Conservation (phyloP, 306 rosid genomes). For the Prunus campanulata region DNA sequence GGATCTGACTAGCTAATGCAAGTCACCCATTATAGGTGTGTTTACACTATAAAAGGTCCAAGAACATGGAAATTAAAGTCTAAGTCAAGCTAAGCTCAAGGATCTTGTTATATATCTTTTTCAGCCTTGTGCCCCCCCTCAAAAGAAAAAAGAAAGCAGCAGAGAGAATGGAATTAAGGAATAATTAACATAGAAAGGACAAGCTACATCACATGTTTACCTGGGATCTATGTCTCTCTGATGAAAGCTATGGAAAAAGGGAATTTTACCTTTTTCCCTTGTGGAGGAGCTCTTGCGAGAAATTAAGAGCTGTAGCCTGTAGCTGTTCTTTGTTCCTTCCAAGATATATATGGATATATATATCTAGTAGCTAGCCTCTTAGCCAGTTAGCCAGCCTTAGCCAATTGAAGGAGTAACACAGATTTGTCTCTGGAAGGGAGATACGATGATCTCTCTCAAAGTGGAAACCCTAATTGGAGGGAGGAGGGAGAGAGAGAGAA, state of each 20-base stretch:
- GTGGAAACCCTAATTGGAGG: constrained; percentile 61
- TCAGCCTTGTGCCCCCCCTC: constrained; percentile 20
- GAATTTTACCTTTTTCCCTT: constrained; percentile 31
- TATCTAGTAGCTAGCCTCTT: too few species aligned
- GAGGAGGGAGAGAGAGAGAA: background rate
- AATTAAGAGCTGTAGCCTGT: constrained; percentile 11
- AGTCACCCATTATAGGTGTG: background rate
- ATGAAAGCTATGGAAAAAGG: constrained; percentile 9
- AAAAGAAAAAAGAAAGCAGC: constrained; percentile 28
- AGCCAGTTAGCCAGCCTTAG: constrained; percentile 26
- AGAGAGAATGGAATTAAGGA: background rate
- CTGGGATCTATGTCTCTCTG: constrained; percentile 7
- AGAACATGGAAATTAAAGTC: constrained; percentile 19
- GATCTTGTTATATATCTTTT: constrained; percentile 11
- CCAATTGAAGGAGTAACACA: constrained; percentile 39
- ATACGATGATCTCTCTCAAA: constrained; percentile 19
- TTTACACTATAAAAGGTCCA: constrained; percentile 6
- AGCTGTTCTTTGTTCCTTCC: constrained; percentile 35
- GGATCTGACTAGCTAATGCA: background rate
- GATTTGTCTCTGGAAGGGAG: constrained; percentile 32
- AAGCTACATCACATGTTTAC: background rate
- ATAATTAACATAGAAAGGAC: background rate
- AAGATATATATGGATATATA: constrained; percentile 9
- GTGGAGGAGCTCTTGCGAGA: constrained; percentile 37
- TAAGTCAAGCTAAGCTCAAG: constrained; percentile 23